A percentile compares a stretch with the other conserved stretches of the same genome.
phyloP scores from a whole-genome alignment of 2,329 filamentous ascomycete genomes.

The Chaetomium sp. region DNA sequence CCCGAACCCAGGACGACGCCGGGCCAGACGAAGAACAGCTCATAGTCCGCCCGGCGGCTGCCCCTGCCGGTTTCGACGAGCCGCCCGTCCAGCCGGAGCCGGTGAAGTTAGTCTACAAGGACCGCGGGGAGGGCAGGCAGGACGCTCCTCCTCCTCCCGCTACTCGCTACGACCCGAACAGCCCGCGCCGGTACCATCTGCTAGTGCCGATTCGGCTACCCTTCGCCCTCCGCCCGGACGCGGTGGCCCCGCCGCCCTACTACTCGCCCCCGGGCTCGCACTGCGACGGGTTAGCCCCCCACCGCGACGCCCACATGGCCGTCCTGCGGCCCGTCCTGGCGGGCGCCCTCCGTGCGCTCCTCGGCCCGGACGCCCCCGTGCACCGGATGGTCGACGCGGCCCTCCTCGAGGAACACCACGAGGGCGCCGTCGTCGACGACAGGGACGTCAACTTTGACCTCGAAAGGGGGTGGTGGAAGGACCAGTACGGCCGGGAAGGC shows the following conservation, averaged over 20 bases:
- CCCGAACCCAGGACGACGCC: not conserved
- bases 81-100: not conserved
- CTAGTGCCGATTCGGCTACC: not conserved
- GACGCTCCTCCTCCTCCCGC: no score
- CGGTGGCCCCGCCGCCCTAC: constrained; percentile 4
- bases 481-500: not conserved
- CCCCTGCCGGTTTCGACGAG: not conserved
- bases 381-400: not conserved
- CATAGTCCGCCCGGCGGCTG: not conserved
- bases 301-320: not conserved
- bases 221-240: not conserved
- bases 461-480: not conserved
- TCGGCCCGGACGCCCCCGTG: constrained; percentile 1
- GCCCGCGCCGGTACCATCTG: constrained; percentile 2
- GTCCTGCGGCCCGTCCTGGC: constrained; percentile 3
- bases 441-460: not conserved
- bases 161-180: not conserved
- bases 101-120: constrained; percentile 7
- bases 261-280: not conserved
- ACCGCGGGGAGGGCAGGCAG: not conserved
- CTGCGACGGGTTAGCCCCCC: not conserved
- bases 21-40: not conserved
- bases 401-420: not conserved
- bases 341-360: not conserved
- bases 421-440: not conserved